Conservation (phyloP, 192 early-diverging fungal genomes). For the Coemansia sp. region DNA sequence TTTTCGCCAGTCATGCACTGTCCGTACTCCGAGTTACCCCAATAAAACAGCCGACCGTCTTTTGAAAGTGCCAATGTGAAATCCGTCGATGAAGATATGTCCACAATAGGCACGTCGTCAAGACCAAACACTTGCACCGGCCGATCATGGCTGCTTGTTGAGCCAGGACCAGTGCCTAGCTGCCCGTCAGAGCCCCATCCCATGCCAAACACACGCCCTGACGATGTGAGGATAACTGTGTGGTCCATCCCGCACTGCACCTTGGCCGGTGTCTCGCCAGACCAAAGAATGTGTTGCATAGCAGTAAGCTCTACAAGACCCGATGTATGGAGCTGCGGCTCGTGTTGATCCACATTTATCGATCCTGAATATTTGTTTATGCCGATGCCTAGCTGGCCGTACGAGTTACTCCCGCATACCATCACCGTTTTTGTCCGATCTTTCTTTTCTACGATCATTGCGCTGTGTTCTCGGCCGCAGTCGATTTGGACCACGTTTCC, state of each 20-base stretch:
- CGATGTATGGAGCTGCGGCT: not conserved
- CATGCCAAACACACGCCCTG: slow-evolving; percentile 62
- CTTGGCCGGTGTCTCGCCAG: slow-evolving; percentile 45
- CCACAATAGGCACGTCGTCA: slow-evolving; percentile 38
- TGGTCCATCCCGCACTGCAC: slow-evolving; percentile 72
- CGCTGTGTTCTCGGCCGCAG: slow-evolving; percentile 71
- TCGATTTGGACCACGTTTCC: slow-evolving; percentile 51
- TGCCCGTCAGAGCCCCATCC: slow-evolving; percentile 80
- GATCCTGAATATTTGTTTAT: not conserved
- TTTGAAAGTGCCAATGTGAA: slow-evolving; percentile 62
- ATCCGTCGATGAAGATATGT: slow-evolving; percentile 65
- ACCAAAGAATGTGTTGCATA: slow-evolving; percentile 18
- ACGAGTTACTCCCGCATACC: slow-evolving; percentile 67
- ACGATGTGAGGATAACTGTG: slow-evolving; percentile 61
- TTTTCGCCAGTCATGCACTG: slow-evolving; percentile 61
- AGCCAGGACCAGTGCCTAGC: slow-evolving; percentile 59
- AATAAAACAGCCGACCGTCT: slow-evolving; percentile 61
- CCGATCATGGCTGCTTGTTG: slow-evolving; percentile 33
- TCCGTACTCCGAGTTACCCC: slow-evolving; percentile 79
- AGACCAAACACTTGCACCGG: slow-evolving; percentile 56
- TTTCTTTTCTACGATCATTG: slow-evolving; percentile 44
- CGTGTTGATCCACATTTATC: not conserved
- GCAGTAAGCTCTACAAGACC: slow-evolving; percentile 19
- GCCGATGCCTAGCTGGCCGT: slow-evolving; percentile 66
- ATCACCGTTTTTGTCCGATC: slow-evolving; percentile 26